Evolutionary conservation across 352 stramenopile species (phyloP), one percentile per base, ranked within the genome.

Genomic region (Phytophthora pisi): DNA sequence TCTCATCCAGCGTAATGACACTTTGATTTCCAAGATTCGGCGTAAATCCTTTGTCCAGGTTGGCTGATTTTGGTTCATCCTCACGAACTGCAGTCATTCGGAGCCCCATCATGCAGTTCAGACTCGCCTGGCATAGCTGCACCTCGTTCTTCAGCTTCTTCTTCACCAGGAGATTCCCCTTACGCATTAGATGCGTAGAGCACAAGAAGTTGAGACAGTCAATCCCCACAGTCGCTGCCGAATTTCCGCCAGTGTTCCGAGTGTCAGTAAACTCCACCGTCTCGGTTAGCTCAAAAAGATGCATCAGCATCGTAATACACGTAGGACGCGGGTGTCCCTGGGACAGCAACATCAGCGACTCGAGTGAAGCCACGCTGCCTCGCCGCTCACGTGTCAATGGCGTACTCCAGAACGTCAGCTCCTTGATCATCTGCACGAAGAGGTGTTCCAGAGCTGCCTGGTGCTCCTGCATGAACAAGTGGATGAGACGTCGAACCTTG

Each of bases 81-180:
- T 82, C 72, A 30, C 83, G 82, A 15, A 91, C 50, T 45, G 74
- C 79, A 42, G 86, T 91, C 60, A 95, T 84, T 10, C 81, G 84
- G 8, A 96, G 70, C 10, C 88, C 88, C 84, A 96, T 90, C 88
- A 96, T 96, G 62, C 88, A 96, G 62, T 96, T 96, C 38, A 93
- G 67, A 61, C 81, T 90, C 42, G 93, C 72, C 30, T 89, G 66
- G 24, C 81, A 93, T 28, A 61, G 57, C 66, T 93, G 85, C 9
- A 93, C 28, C 34, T 93, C 83, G 51, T 96, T 93, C 54, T 88
- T 88, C 24, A 93, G 74, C 72, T 92, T 95, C 62, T 90, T 90
- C 63, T 84, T 84, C 28, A 90, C 65, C 30, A 90, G 50, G 43
- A 96, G 52, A 26, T 76, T 79, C 1, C 84, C 84, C 23, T 78